Evolutionary conservation across 345 rosid genomes (phyloP).

Genomic region (Linum usitatissimum): DNA sequence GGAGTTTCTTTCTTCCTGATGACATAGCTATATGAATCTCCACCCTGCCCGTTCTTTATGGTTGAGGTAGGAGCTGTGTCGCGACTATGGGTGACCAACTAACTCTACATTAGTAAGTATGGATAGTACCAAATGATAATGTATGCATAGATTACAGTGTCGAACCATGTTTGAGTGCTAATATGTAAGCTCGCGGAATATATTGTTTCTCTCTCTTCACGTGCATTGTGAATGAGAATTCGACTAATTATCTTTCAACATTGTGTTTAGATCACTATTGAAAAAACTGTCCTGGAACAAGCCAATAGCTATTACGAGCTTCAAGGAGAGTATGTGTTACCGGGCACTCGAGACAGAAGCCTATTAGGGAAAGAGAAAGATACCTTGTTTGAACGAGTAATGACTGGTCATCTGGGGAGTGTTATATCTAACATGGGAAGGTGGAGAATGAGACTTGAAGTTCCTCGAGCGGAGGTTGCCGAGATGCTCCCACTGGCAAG

Average conservation of each 20-base stretch:
- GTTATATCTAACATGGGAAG: conserved; percentile 98
- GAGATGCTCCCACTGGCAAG: conserved; percentile 99
- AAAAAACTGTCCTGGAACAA: conserved; percentile 89
- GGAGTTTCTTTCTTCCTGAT: background rate
- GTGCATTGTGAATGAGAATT: conserved; percentile 7
- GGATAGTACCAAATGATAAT: too few species aligned
- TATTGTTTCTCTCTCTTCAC: background rate
- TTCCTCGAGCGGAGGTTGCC: conserved; percentile 92
- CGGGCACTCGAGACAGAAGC: conserved; percentile 83
- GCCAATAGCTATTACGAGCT: conserved; percentile 85
- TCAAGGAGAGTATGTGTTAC: conserved; percentile 98
- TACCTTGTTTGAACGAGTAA: conserved; percentile 76
- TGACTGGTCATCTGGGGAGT: conserved; percentile 88
- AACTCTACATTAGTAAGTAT: background rate
- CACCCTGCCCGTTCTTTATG: background rate
- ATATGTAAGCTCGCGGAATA: background rate
- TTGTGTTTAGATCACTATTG: conserved; percentile 63
- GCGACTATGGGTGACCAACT: background rate
- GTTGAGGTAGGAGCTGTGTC: background rate
- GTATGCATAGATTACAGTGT: background rate
- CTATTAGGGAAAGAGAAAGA: conserved; percentile 58
- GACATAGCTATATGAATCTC: background rate
- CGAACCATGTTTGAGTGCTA: background rate
- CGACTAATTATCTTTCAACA: conserved; percentile 1
- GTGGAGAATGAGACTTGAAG: conserved; percentile 99